Percentiles rank a stretch among this genome's conserved stretches.
phyloP scores from a whole-genome alignment of 2,329 filamentous ascomycete species.

The Aspergillus sp. region DNA sequence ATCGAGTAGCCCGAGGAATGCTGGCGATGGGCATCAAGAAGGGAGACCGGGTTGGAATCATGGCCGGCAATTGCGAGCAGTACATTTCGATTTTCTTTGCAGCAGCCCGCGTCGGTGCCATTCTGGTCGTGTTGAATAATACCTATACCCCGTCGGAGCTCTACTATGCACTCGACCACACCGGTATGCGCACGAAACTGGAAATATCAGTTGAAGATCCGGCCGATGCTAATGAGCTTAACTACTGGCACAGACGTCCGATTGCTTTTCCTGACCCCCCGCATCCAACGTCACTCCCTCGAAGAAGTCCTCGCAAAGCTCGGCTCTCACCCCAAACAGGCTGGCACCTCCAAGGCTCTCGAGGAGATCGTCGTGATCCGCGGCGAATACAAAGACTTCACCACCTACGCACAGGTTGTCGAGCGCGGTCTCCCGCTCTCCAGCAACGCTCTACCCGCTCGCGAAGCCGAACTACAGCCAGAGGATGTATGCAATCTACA shows the following conservation, averaged over 20 bases:
- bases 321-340: conserved; percentile 33
- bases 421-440: conserved; percentile 51
- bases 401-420: conserved; percentile 61
- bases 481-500: conserved; percentile 72
- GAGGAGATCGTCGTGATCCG: conserved; percentile 62
- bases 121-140: conserved; percentile 77
- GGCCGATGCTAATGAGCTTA: neutral
- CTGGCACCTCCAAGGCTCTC: conserved; percentile 37
- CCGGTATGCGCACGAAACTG: conserved; percentile 49
- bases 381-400: conserved; percentile 55
- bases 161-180: conserved; percentile 68
- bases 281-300: conserved; percentile 67
- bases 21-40: conserved; percentile 65
- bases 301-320: conserved; percentile 58
- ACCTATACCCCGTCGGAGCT: conserved; percentile 75
- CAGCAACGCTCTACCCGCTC: conserved; percentile 52
- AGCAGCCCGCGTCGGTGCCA: conserved; percentile 63
- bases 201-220: neutral
- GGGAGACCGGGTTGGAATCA: conserved; percentile 71
- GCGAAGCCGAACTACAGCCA: conserved; percentile 58
- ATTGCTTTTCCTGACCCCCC: conserved; percentile 69
- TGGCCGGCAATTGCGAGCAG: conserved; percentile 64
- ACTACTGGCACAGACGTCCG: conserved; percentile 58
- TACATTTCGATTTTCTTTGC: conserved; percentile 71
- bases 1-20: conserved; percentile 64